Evolutionary conservation across 331 rosid species (phyloP).

Genomic region (Malus hybrid): DNA sequence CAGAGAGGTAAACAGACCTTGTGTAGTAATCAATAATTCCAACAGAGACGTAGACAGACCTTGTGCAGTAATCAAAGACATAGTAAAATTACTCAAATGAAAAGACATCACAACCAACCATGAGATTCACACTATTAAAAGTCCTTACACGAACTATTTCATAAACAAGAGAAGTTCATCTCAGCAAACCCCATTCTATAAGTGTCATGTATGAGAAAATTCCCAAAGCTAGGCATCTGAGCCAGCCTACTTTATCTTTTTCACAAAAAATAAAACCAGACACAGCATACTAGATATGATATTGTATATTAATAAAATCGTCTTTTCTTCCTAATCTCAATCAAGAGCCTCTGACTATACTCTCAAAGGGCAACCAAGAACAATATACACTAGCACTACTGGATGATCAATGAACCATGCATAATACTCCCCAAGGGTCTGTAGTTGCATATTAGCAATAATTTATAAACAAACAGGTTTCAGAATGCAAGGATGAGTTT

Average conservation of each 20-base stretch:
- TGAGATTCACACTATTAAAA: neutral
- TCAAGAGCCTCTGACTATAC: neutral
- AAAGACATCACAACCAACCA: neutral
- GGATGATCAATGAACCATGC: slow-evolving; percentile 1
- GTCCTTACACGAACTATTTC: neutral
- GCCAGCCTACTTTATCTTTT: neutral
- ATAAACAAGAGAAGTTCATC: neutral
- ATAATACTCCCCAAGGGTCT: neutral
- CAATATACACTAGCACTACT: neutral
- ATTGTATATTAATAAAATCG: neutral
- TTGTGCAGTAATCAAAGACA: neutral
- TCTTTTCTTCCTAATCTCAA: neutral
- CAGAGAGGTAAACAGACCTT: neutral
- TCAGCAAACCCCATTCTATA: neutral
- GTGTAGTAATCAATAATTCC: neutral
- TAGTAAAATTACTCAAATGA: neutral
- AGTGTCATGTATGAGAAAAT: neutral
- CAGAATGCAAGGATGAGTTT: neutral
- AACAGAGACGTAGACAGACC: neutral
- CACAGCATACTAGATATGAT: neutral
- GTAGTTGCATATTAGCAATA: neutral
- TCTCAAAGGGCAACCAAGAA: neutral
- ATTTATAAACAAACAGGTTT: neutral
- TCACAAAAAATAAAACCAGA: neutral
- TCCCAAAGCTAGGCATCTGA: neutral